A percentile compares a stretch with the other conserved stretches of the same genome.
Evolutionary conservation across 176 grass and related monocot species (phyloP).

Genomic region (Bothriochloa decipiens): DNA sequence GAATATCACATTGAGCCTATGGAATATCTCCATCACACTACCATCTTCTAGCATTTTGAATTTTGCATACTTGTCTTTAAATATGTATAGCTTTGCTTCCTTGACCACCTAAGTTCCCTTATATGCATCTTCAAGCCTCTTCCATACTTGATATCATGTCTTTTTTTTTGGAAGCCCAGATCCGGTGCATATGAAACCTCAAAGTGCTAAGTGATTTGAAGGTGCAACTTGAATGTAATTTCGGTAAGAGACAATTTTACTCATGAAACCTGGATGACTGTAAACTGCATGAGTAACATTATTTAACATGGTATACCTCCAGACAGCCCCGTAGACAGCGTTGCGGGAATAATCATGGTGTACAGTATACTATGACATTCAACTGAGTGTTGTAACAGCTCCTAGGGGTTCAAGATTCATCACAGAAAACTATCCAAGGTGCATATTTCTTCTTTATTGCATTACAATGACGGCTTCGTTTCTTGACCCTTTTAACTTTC

Average conservation of each 20-base stretch:
- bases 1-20: too few species aligned
- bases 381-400: background rate
- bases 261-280: background rate
- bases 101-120: too few species aligned
- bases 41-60: too few species aligned
- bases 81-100: too few species aligned
- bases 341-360: background rate
- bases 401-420: constrained; percentile 6
- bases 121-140: too few species aligned
- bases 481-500: background rate
- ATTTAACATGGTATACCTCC: background rate
- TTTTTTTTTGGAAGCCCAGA: too few species aligned
- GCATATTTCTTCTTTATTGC: constrained; percentile 9
- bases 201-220: background rate
- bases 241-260: background rate
- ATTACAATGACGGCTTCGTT: background rate
- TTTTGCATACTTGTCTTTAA: too few species aligned
- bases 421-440: constrained; percentile 2
- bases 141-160: too few species aligned
- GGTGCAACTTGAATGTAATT: background rate
- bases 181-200: too few species aligned
- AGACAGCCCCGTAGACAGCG: background rate
- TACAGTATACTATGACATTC: background rate
- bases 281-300: constrained; percentile 19
- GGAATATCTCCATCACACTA: too few species aligned